Evolutionary conservation across 2,329 filamentous ascomycete genomes (phyloP), one percentile per base, ranked within the genome.

Genomic region (Aspergillus caelatus): DNA sequence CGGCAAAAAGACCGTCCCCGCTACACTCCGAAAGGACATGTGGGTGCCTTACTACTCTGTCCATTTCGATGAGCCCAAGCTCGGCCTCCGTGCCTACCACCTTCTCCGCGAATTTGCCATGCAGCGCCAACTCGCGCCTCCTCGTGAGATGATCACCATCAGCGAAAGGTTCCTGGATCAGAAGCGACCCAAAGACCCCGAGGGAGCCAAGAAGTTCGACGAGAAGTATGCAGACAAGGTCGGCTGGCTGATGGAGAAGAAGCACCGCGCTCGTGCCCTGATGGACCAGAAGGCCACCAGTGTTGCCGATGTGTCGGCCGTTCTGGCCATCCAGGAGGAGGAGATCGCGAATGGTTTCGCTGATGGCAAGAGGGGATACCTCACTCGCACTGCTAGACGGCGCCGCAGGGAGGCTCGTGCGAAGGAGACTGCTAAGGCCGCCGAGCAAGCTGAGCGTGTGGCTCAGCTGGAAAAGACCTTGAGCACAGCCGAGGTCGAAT

Each of bases 221-320:
- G 68, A 80, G 62, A 74, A 80, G 62, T 75, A 73, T 70, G 67
- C 69, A 63, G 70, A 77, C 68, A 79, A 81, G 68, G 74, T 82
- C 62, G 78, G 79, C 30, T 73, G 77, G 62, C 67, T 82, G 48
- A 77, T 82, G 70, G 71, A 80, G 66, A 83, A 85, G 74, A 81
- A 81, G 65, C 72, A 82, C 64, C 79, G 83, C 26, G 83, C 82
- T n/a, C 79, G 79, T 61, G 78, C 79, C 52, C 78, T 89, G 52
- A 88, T 89, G 86, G 80, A 89, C 70, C 87, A 89, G 72, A 88
- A 86, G 73, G 86, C 85, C n/a, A 89, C 87, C 62, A 83, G 80
- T 50, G 81, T 88, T 23, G 87, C 86, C 6, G 88, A 89, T 70
- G 72, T 88, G 28, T 86, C 86, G 1, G 83, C 84, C 23, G 85